phyloP scores from a whole-genome alignment of 148 eudicot genomes.

The Heliosperma pusillum region DNA sequence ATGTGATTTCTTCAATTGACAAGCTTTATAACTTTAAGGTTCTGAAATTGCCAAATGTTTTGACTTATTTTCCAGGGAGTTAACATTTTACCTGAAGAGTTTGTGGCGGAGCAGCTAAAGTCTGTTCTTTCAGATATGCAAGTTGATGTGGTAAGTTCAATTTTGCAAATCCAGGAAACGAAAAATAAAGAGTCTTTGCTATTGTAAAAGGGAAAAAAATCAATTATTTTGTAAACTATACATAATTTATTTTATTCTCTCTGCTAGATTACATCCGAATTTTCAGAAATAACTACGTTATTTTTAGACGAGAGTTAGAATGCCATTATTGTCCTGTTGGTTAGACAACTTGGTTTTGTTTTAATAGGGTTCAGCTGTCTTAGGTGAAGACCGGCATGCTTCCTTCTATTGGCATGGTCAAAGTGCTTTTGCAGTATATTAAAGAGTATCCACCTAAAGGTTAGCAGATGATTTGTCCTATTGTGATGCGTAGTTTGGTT shows the following conservation, averaged over 20 bases:
- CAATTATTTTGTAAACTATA: not conserved
- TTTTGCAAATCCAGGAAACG: not conserved
- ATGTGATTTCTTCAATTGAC: not conserved
- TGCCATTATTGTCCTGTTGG: not conserved
- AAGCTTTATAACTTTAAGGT: not conserved
- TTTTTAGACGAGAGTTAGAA: not conserved
- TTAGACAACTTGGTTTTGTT: not conserved
- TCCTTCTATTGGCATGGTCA: slow-evolving; percentile 71
- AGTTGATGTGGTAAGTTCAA: slow-evolving; percentile 75
- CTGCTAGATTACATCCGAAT: not conserved
- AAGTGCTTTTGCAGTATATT: slow-evolving; percentile 52
- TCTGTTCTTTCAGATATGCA: slow-evolving; percentile 84
- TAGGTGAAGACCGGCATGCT: slow-evolving; percentile 98
- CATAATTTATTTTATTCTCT: not conserved
- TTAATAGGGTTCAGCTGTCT: slow-evolving; percentile 9
- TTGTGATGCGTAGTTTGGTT: not conserved
- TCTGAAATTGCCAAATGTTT: slow-evolving; percentile 10
- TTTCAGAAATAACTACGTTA: not conserved
- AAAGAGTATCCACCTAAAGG: slow-evolving; percentile 75
- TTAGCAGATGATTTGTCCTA: slow-evolving; percentile 18
- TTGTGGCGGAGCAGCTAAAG: slow-evolving; percentile 58
- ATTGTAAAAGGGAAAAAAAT: no score
- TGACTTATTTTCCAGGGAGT: slow-evolving; percentile 49
- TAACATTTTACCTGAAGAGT: slow-evolving; percentile 51
- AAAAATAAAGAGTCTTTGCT: not conserved